Evolutionary conservation across 306 rosid species (phyloP).

Genomic region (Cicer judaicum): DNA sequence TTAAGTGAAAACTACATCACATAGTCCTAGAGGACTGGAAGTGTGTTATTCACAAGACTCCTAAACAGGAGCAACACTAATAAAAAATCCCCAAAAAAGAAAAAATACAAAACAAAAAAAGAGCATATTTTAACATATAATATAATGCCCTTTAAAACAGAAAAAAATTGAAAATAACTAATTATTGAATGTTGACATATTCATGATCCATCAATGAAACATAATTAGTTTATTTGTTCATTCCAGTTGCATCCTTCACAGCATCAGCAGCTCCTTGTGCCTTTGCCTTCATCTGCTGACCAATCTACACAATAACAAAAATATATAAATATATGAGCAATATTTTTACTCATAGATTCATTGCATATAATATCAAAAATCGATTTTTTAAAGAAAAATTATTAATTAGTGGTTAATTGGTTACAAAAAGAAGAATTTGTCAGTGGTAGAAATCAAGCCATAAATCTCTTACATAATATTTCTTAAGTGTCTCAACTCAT

Average conservation of each 20-base stretch:
- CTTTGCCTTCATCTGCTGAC: constrained; percentile 53
- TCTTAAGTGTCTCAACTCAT: too few species aligned
- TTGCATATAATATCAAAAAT: background rate
- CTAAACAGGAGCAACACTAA: background rate
- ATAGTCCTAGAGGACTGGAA: background rate
- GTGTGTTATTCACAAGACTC: background rate
- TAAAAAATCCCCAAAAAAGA: background rate
- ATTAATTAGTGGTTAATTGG: too few species aligned
- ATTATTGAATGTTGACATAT: background rate
- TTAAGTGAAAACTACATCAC: constrained; percentile 26
- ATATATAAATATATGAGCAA: background rate
- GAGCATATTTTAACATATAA: constrained; percentile 23
- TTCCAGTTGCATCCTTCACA: constrained; percentile 63
- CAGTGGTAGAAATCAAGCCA: too few species aligned
- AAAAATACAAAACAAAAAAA: background rate
- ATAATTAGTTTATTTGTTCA: constrained; percentile 50
- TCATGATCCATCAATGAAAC: background rate
- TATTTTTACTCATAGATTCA: background rate
- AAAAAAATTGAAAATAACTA: background rate
- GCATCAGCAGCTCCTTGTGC: constrained; percentile 62
- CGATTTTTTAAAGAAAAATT: background rate
- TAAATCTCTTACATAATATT: too few species aligned
- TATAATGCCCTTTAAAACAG: constrained; percentile 12
- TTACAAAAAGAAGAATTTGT: too few species aligned
- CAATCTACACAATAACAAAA: constrained; percentile 39